Conservation (phyloP, 1,284 basidiomycete species). For the Leccinum pachyderme region DNA sequence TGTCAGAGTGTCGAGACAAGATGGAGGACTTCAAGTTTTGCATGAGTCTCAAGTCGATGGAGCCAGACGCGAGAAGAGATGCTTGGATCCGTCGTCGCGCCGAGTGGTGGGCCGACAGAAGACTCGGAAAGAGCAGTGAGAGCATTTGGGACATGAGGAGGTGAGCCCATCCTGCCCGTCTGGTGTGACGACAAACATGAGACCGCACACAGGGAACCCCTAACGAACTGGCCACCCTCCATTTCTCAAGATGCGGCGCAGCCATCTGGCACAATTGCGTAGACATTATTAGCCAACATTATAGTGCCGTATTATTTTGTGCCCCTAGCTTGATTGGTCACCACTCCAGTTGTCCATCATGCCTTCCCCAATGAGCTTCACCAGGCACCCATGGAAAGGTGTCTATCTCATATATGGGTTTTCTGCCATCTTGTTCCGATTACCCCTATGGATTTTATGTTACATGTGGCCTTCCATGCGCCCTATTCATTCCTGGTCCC, state of each 20-base stretch:
- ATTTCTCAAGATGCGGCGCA: conserved; percentile 23
- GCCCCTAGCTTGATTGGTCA: neutral
- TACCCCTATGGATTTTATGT: conserved; percentile 45
- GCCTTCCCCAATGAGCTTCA: conserved; percentile 1
- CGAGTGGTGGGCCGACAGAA: conserved; percentile 86
- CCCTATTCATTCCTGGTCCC: conserved; percentile 28
- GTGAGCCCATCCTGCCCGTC: conserved; percentile 39
- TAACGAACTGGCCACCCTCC: conserved; percentile 30
- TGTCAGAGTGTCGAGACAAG: conserved; percentile 76
- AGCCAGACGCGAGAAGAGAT: conserved; percentile 73
- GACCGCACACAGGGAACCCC: conserved; percentile 16
- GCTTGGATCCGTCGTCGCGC: conserved; percentile 85
- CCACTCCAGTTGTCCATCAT: conserved; percentile 1
- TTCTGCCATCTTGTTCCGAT: conserved; percentile 41
- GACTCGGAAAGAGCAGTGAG: conserved; percentile 80
- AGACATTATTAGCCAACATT: neutral
- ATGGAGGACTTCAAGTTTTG: conserved; percentile 96
- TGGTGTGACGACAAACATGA: conserved; percentile 1
- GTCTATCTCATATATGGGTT: conserved; percentile 39
- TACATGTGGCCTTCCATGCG: conserved; percentile 26
- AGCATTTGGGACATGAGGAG: conserved; percentile 89
- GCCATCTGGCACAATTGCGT: conserved; percentile 26
- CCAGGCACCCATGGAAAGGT: conserved; percentile 27
- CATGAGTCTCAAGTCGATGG: conserved; percentile 77
- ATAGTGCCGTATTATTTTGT: neutral